Base-by-base conservation (phyloP, 2,329 filamentous ascomycete genomes). In the Ceratocystis ficicola region DNA sequence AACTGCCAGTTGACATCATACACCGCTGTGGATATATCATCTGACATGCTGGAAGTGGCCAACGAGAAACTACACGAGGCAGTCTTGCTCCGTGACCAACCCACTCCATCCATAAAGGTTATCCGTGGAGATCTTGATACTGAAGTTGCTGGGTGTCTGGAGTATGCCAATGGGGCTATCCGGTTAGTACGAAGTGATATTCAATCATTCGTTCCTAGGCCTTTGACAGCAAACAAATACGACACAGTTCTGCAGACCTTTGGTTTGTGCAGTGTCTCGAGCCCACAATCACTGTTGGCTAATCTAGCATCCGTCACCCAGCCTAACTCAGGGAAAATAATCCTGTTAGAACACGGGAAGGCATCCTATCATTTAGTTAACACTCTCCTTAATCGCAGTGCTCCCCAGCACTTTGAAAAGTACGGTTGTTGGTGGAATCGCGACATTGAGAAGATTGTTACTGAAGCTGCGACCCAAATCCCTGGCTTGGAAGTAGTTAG, bases 361-460 rank as follows among this genome's bases (percentile, higher is more conserved):
- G 82, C 81, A 17, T 77, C 74, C 71, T 84, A 77, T 73, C 76
- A 77, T 5, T 75, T 82, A 64, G 74, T 86, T 44, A 86, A 87
- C 71, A 73, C 75, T 8, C 70, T 82, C 20, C 73, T 87, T 41
- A 84, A 87, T 73, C 76, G 74, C 68, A 78, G 79, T 66, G 84
- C 84, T 0, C 73, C 74, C 17, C 74, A 75, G 25, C 84, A 86
- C 70, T 85, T 84, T 67, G 75, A 76, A 25, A 79, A 80, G 70
- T 86, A 83, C 71, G 84, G 84, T 2, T 87, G 84, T 74, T 86
- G 84, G 84, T 86, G 83, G 83, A 87, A 87, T 74, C 76, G 84
- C 64, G 84, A 86, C 71, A 80, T 87, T 67, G 79, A 81, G 70
- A 74, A 71, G 44, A 76, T 86, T 36, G 78, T 86, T 7, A 74